These are phyloP conservation scores for Middelhovenomyces tepae DNA, from an alignment of 805 yeast genomes.

Conservation along the genomic window DNA sequence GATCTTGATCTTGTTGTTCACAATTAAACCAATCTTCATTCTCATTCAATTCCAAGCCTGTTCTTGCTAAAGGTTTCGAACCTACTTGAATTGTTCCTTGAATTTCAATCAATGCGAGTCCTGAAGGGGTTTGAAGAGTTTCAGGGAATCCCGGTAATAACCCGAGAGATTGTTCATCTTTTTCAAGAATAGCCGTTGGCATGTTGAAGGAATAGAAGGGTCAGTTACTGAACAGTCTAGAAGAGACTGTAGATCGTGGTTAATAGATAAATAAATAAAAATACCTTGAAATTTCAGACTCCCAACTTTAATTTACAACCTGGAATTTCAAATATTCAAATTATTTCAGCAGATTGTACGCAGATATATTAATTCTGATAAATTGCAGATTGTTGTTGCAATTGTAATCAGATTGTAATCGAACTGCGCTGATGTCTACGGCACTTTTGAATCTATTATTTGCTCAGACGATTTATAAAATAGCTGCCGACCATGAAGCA, in stretches of 20 bases:
- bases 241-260: background rate
- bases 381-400: too few relatives aligned
- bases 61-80: slow-evolving; percentile 11
- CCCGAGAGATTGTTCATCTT: background rate
- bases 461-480: slow-evolving; percentile 20
- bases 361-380: too few relatives aligned
- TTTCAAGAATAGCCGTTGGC: slow-evolving; percentile 1
- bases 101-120: slow-evolving; percentile 17
- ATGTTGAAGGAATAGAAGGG: slow-evolving; percentile 1
- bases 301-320: too few relatives aligned
- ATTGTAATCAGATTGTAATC: too few relatives aligned
- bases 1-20: too few relatives aligned
- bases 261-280: background rate
- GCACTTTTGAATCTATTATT: slow-evolving; percentile 19
- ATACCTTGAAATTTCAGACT: background rate
- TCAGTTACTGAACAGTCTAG: background rate
- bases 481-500: slow-evolving; percentile 9
- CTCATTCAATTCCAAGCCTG: slow-evolving; percentile 7
- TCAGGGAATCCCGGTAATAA: slow-evolving; percentile 9
- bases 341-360: too few relatives aligned
- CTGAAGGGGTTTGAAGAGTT: slow-evolving; percentile 17
- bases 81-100: slow-evolving; percentile 19
- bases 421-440: too few relatives aligned
- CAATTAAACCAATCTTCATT: too few relatives aligned
- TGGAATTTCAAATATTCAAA: too few relatives aligned